Evolutionary conservation across 257 asterid species (phyloP).

Genomic region (Penstemon newberryi): DNA sequence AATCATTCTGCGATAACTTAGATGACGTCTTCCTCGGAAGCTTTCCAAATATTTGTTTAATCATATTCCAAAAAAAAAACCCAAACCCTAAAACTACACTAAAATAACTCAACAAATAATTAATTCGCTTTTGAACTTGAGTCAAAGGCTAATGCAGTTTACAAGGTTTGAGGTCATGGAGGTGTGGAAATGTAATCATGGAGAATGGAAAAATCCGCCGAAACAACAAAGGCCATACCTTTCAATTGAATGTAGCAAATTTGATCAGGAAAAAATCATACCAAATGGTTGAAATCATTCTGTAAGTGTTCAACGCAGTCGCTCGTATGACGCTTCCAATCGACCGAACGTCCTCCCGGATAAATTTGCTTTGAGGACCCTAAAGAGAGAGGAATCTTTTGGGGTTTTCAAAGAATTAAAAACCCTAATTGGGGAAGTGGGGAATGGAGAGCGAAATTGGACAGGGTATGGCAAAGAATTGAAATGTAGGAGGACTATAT

Average conservation of each 20-base stretch:
- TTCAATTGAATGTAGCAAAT: slow-evolving; percentile 19
- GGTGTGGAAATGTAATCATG: slow-evolving; percentile 23
- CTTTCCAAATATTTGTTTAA: slow-evolving; percentile 46
- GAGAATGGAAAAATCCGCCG: slow-evolving; percentile 12
- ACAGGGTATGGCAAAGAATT: slow-evolving; percentile 2
- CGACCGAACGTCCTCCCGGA: slow-evolving; percentile 14
- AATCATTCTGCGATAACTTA: slow-evolving; percentile 38
- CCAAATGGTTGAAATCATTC: slow-evolving; percentile 15
- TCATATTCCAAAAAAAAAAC: slow-evolving; percentile 31
- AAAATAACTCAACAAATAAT: not conserved
- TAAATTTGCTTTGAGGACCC: slow-evolving; percentile 28
- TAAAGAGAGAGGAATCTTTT: slow-evolving; percentile 19
- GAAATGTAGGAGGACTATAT: no score
- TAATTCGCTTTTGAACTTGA: slow-evolving; percentile 23
- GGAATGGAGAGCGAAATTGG: slow-evolving; percentile 25
- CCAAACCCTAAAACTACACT: slow-evolving; percentile 24
- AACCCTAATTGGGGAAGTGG: slow-evolving; percentile 43
- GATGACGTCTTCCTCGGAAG: slow-evolving; percentile 44
- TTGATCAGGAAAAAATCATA: slow-evolving; percentile 4
- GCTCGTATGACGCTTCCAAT: slow-evolving; percentile 9
- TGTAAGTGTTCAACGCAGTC: slow-evolving; percentile 12
- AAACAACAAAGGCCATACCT: slow-evolving; percentile 31
- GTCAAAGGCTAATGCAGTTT: slow-evolving; percentile 21
- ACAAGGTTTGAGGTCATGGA: slow-evolving; percentile 26
- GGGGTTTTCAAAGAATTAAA: slow-evolving; percentile 38